Evolutionary conservation across 2,329 filamentous ascomycete genomes (phyloP).

Genomic region (Clarireedia homoeocarpa): DNA sequence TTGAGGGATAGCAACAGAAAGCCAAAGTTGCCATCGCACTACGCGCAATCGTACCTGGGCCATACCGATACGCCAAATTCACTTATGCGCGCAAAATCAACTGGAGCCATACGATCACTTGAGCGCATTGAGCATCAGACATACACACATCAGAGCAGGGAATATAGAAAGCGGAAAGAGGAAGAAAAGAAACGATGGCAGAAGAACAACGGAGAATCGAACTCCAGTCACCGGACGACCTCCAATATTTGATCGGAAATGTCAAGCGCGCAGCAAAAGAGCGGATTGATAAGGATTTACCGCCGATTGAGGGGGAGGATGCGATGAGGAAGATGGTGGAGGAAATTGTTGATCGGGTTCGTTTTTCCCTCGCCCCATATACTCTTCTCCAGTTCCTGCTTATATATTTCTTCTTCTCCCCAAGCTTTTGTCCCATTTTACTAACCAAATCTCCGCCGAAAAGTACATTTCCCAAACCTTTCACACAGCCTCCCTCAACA

Average conservation of each 20-base stretch:
- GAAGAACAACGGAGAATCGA: conserved; percentile 64
- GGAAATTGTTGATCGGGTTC: conserved; percentile 50
- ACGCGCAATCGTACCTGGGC: too few species aligned
- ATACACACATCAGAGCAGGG: not conserved
- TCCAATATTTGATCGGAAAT: conserved; percentile 61
- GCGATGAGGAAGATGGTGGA: conserved; percentile 52
- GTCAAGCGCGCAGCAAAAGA: conserved; percentile 59
- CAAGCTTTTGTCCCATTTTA: not conserved
- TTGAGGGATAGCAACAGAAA: too few species aligned
- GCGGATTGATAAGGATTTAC: conserved; percentile 61
- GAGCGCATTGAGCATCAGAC: too few species aligned
- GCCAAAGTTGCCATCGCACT: too few species aligned
- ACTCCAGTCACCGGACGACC: conserved; percentile 67
- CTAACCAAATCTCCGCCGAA: not conserved
- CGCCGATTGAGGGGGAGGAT: conserved; percentile 53
- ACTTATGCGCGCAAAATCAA: too few species aligned
- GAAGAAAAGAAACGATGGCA: conserved; percentile 19
- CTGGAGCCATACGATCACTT: too few species aligned
- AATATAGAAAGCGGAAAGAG: not conserved
- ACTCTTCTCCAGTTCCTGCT: not conserved
- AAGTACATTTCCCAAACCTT: conserved; percentile 58
- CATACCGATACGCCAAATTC: too few species aligned
- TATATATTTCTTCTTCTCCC: not conserved
- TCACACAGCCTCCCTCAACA: conserved; percentile 48
- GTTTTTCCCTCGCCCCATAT: conserved; percentile 7